These are phyloP conservation scores for Fusarium verticillioides DNA, from an alignment of 2,329 filamentous ascomycete genomes.

Conservation along the genomic window DNA sequence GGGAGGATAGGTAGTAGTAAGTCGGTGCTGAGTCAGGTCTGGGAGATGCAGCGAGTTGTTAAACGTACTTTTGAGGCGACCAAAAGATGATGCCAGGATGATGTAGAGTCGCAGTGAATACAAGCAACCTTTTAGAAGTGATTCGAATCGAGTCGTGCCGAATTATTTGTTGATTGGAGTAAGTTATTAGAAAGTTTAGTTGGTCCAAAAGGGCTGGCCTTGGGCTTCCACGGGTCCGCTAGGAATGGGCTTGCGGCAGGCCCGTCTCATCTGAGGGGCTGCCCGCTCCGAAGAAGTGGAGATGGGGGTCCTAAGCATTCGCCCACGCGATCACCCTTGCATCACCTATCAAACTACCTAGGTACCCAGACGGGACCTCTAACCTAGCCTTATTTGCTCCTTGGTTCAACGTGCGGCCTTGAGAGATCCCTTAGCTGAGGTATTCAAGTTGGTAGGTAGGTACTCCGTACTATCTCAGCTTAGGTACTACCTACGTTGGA, in stretches of 20 bases:
- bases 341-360: neutral
- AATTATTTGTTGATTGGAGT: neutral
- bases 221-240: neutral
- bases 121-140: neutral
- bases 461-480: neutral
- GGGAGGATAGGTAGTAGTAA: neutral
- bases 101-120: neutral
- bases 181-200: constrained; percentile 14
- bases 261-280: constrained; percentile 28
- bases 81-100: neutral
- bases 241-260: constrained; percentile 14
- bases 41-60: neutral
- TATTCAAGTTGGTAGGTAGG: neutral
- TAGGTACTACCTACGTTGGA: neutral
- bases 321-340: constrained; percentile 41
- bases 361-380: neutral
- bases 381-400: neutral
- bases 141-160: constrained; percentile 9
- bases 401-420: neutral
- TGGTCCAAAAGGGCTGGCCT: constrained; percentile 5
- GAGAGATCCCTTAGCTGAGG: neutral
- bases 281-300: constrained; percentile 24
- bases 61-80: constrained; percentile 11
- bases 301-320: constrained; percentile 9
- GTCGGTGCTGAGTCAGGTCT: constrained; percentile 10